Base-by-base conservation (phyloP, 495 filamentous ascomycete genomes). In the Durotheca rogersii region DNA sequence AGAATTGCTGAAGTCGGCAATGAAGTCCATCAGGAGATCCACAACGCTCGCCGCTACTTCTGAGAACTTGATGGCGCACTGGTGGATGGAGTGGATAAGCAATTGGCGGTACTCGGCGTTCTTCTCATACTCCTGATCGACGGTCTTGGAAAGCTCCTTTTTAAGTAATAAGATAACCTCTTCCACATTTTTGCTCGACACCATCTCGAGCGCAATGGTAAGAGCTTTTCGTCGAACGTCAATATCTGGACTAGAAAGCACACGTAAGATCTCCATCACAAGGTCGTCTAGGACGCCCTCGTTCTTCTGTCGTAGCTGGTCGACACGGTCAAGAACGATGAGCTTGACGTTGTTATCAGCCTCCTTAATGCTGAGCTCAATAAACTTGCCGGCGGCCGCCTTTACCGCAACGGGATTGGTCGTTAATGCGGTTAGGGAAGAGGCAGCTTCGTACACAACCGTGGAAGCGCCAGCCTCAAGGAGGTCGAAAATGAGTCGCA, bases 271-370 rank as follows among this genome's bases (percentile, higher is more conserved):
- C 62, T 97, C 94, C 92, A 99, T 96, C n/a, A 87, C 89, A 36
- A 96, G 74, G 58, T 97, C 93, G 66, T 97, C 92, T 47, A 99
- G 69, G 39, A 97, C 82, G 47, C 94, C 93, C 61, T 93, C 88
- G 61, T 96, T 96, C 70, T 89, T 88, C 61, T 88, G 82, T 53
- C 94, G 80, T 41, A 99, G 74, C 56, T 94, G 86, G 62, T 97
- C 87, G 20, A 99, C 92, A 30, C 90, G 88, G 56, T 96, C 94
- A 32, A 98, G 76, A 14, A 96, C 94, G 60, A 98, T 97, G 20
- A 97, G 84, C 72, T 97, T 98, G 47, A 98, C 94, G 62, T 98
- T 98, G 75, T 98, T 98, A 65, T 98, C 93, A 2, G 93, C 86
- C 69, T 96, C 93, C 70, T 91, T 92, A 62, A 98, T 96, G 54